These are phyloP conservation scores for Bretschneidera sinensis DNA, from an alignment of 345 rosid species.

Conservation along the genomic window DNA sequence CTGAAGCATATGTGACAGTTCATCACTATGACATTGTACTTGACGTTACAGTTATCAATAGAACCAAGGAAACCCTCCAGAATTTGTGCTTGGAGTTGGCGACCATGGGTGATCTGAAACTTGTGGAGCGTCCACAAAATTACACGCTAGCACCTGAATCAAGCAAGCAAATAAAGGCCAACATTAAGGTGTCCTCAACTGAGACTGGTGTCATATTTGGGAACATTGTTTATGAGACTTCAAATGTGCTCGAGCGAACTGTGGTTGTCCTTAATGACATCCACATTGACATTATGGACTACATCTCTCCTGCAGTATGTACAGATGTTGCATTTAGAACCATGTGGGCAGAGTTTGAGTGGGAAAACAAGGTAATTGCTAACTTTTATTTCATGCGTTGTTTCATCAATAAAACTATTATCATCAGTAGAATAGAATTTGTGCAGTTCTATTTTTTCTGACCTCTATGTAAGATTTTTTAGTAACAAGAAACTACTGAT, in stretches of 20 bases:
- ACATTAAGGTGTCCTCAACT: constrained; percentile 97
- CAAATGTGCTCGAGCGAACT: constrained; percentile 83
- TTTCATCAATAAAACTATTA: too few relatives aligned
- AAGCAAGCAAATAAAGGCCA: constrained; percentile 96
- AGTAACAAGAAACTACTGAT: too few relatives aligned
- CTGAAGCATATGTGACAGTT: constrained; percentile 96
- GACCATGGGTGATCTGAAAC: constrained; percentile 99
- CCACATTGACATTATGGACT: constrained; percentile 99
- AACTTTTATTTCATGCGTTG: neutral
- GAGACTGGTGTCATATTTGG: constrained; percentile 99
- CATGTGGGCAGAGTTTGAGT: constrained; percentile 99
- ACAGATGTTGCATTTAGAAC: constrained; percentile 86
- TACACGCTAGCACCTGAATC: constrained; percentile 92
- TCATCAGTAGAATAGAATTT: neutral
- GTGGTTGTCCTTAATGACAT: constrained; percentile 96
- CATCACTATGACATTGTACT: constrained; percentile 97
- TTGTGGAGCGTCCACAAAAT: constrained; percentile 97
- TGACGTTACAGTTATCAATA: constrained; percentile 89
- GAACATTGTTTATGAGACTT: constrained; percentile 90
- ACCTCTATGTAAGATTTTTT: too few relatives aligned
- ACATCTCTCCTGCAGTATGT: constrained; percentile 91
- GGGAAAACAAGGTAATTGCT: constrained; percentile 95
- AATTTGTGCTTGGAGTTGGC: constrained; percentile 96
- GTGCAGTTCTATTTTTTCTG: neutral
- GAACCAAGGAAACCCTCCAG: constrained; percentile 97